These are phyloP conservation scores for Venturia oleaginea DNA, from an alignment of 2,329 filamentous ascomycete genomes.

Conservation along the genomic window DNA sequence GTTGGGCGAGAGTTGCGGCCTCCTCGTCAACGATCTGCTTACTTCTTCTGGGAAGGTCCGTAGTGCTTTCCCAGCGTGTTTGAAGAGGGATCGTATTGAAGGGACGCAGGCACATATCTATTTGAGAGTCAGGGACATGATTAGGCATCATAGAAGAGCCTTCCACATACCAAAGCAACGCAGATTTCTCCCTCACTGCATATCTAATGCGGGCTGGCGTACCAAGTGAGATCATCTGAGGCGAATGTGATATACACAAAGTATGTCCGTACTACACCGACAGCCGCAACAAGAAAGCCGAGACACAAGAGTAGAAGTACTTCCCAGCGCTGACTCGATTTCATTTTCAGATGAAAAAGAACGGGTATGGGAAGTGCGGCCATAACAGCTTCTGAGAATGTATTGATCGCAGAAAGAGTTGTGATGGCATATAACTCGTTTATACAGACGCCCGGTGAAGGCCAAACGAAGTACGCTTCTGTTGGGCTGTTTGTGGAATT, in stretches of 20 bases:
- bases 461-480: slow-evolving; percentile 6
- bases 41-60: not conserved
- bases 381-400: slow-evolving; percentile 32
- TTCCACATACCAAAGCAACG: slow-evolving; percentile 33
- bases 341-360: slow-evolving; percentile 34
- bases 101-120: slow-evolving; percentile 15
- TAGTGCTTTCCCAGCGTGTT: not conserved
- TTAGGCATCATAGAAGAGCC: not conserved
- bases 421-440: slow-evolving; percentile 5
- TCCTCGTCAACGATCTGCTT: not conserved
- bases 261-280: slow-evolving; percentile 35
- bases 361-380: slow-evolving; percentile 36
- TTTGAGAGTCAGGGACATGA: not conserved
- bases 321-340: slow-evolving; percentile 30
- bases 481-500: slow-evolving; percentile 33
- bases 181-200: slow-evolving; percentile 37
- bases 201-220: slow-evolving; percentile 36
- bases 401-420: slow-evolving; percentile 26
- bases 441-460: not conserved
- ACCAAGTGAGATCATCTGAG: slow-evolving; percentile 37
- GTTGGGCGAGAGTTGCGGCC: not conserved
- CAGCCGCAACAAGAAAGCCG: slow-evolving; percentile 34
- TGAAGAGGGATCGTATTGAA: slow-evolving; percentile 2
- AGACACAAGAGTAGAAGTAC: slow-evolving; percentile 32
- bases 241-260: slow-evolving; percentile 33